Conservation (phyloP, 495 filamentous ascomycete genomes). For the Talaromyces proteolyticus region DNA sequence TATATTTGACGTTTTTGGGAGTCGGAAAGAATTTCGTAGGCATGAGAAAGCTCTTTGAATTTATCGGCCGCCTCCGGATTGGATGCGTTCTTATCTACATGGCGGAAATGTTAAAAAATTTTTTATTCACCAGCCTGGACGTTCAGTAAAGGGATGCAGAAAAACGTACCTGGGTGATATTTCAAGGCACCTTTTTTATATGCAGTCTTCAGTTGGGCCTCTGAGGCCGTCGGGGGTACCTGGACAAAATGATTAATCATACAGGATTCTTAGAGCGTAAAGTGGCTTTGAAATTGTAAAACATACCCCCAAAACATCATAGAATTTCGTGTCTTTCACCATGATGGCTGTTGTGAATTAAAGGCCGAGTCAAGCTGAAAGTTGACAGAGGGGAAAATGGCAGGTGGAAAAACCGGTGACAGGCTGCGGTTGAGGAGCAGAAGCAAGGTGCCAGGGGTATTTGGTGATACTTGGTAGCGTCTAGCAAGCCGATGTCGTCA, state of each 20-base stretch:
- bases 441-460: background rate
- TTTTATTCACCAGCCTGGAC: background rate
- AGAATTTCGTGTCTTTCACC: slow-evolving; percentile 87
- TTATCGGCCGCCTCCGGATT: slow-evolving; percentile 92
- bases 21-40: slow-evolving; percentile 92
- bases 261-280: slow-evolving; percentile 13
- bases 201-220: slow-evolving; percentile 79
- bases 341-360: slow-evolving; percentile 45
- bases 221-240: slow-evolving; percentile 67
- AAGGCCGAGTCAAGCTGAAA: slow-evolving; percentile 10
- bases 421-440: background rate
- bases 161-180: slow-evolving; percentile 74
- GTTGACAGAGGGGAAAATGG: slow-evolving; percentile 6
- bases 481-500: too few relatives aligned
- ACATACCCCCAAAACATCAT: slow-evolving; percentile 81
- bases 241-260: slow-evolving; percentile 20
- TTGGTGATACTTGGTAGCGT: too few relatives aligned
- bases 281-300: background rate
- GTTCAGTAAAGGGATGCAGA: background rate
- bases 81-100: slow-evolving; percentile 86
- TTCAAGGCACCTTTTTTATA: slow-evolving; percentile 89
- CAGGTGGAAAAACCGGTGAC: slow-evolving; percentile 3
- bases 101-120: background rate
- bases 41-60: slow-evolving; percentile 95
- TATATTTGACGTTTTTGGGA: slow-evolving; percentile 85